Percentiles rank a stretch among this genome's conserved stretches.
phyloP scores from a whole-genome alignment of 805 yeast genomes.

The Spathaspora boniae region DNA sequence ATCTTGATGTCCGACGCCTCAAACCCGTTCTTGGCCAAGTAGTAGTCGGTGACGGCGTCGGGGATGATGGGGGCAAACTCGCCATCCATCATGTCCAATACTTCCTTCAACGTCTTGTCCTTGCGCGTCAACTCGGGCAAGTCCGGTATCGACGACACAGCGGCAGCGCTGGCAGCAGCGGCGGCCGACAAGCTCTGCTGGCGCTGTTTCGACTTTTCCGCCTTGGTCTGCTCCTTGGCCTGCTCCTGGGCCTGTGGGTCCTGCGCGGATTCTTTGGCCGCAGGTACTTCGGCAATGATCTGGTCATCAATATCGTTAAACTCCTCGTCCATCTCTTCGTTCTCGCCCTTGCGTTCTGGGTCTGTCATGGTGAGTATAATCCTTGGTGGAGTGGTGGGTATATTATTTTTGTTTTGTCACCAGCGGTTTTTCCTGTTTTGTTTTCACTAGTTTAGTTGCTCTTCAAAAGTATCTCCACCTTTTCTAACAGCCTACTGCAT shows the following conservation, averaged over 20 bases:
- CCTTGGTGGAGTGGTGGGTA: too few species aligned
- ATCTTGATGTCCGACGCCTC: slow-evolving; percentile 68
- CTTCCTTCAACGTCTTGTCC: slow-evolving; percentile 80
- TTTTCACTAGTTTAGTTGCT: neutral
- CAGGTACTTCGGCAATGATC: slow-evolving; percentile 3
- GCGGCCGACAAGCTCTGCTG: slow-evolving; percentile 9
- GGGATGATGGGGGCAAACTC: slow-evolving; percentile 96
- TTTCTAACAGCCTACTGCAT: neutral
- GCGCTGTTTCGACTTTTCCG: slow-evolving; percentile 8
- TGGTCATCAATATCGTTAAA: slow-evolving; percentile 20
- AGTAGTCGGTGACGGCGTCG: slow-evolving; percentile 93
- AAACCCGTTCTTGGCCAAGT: slow-evolving; percentile 80
- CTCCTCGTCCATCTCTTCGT: slow-evolving; percentile 21
- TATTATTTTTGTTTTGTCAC: neutral
- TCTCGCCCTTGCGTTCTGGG: slow-evolving; percentile 3
- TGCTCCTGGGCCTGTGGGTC: slow-evolving; percentile 1
- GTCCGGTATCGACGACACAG: slow-evolving; percentile 35
- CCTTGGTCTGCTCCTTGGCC: slow-evolving; percentile 7
- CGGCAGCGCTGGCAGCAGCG: slow-evolving; percentile 9
- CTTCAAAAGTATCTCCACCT: slow-evolving; percentile 1
- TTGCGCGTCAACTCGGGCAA: slow-evolving; percentile 69
- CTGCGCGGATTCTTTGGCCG: too few species aligned
- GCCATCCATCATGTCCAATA: slow-evolving; percentile 78
- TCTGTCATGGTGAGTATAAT: slow-evolving; percentile 9
- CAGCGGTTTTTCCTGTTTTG: neutral